Percentiles rank a stretch among this genome's conserved stretches.
These are phyloP conservation scores for Davidsoniella eucalypti DNA, from an alignment of 2,329 filamentous ascomycete genomes.

Conservation along the genomic window DNA sequence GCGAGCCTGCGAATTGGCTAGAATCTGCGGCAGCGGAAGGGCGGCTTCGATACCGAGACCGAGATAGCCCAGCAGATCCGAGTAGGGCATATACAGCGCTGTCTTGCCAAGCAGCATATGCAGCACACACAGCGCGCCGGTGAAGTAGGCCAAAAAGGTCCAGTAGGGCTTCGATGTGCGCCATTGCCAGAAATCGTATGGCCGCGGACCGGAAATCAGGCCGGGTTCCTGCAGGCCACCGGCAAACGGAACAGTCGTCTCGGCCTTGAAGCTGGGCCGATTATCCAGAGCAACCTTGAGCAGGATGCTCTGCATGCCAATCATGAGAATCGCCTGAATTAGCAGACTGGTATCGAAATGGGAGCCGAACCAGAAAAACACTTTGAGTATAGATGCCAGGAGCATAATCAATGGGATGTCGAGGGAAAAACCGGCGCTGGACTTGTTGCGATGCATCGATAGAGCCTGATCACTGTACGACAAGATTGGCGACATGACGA, in stretches of 20 bases:
- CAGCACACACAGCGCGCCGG: conserved; percentile 39
- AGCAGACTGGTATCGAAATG: conserved; percentile 47
- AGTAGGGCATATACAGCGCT: conserved; percentile 47
- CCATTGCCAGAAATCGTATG: conserved; percentile 77
- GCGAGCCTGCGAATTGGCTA: conserved; percentile 48
- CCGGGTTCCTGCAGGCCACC: conserved; percentile 15
- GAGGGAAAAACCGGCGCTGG: conserved; percentile 51
- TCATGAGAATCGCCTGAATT: conserved; percentile 49
- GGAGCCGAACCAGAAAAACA: conserved; percentile 55
- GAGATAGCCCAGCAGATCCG: conserved; percentile 51
- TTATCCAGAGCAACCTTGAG: conserved; percentile 54
- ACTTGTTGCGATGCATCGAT: conserved; percentile 46
- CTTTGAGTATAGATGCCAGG: conserved; percentile 47
- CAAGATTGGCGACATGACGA: conserved; percentile 45
- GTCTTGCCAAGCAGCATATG: conserved; percentile 50
- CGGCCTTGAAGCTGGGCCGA: conserved; percentile 43
- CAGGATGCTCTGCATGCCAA: conserved; percentile 43
- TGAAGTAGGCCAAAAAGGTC: conserved; percentile 57
- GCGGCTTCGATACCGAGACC: conserved; percentile 65
- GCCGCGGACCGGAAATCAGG: conserved; percentile 31
- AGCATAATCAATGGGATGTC: conserved; percentile 61
- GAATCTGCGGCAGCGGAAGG: conserved; percentile 65
- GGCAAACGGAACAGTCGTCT: conserved; percentile 45
- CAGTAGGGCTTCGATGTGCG: conserved; percentile 60
- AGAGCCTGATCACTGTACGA: conserved; percentile 50